phyloP scores from a whole-genome alignment of 1,284 basidiomycete genomes.

The Tilletiopsis washingtonensis region DNA sequence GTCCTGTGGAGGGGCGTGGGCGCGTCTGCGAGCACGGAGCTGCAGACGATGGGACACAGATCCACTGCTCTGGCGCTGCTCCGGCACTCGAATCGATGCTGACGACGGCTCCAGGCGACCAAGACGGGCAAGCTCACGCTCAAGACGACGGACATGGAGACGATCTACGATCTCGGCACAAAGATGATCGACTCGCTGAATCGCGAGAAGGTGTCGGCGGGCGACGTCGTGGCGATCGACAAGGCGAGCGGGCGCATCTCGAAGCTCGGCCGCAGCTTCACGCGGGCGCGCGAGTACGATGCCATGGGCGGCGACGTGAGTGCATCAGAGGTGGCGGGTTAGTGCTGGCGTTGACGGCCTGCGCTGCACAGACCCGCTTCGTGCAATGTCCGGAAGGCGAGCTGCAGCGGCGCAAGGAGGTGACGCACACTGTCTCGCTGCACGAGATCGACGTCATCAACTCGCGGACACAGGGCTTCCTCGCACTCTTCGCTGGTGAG shows the following conservation, averaged over 20 bases:
- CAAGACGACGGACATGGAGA: slow-evolving; percentile 99
- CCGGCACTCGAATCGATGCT: too few species aligned
- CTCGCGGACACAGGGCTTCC: slow-evolving; percentile 81
- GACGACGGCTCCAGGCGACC: slow-evolving; percentile 71
- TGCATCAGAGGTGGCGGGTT: too few species aligned
- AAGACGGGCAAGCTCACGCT: slow-evolving; percentile 97
- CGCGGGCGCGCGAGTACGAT: slow-evolving; percentile 92
- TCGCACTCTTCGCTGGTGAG: slow-evolving; percentile 58
- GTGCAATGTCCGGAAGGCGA: slow-evolving; percentile 97
- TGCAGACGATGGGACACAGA: slow-evolving; percentile 49
- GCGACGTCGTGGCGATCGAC: slow-evolving; percentile 93
- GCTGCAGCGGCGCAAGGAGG: slow-evolving; percentile 91
- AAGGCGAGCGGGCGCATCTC: slow-evolving; percentile 93
- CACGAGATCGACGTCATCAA: slow-evolving; percentile 99
- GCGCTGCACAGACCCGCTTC: slow-evolving; percentile 70
- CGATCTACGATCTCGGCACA: slow-evolving; percentile 93
- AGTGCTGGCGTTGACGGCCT: neutral
- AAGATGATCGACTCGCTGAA: slow-evolving; percentile 98
- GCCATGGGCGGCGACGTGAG: slow-evolving; percentile 80
- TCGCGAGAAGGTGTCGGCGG: slow-evolving; percentile 93
- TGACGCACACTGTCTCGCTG: slow-evolving; percentile 90
- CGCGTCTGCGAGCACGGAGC: neutral
- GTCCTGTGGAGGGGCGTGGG: neutral
- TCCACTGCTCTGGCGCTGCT: too few species aligned
- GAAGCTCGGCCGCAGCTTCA: slow-evolving; percentile 91